Evolutionary conservation across 2,329 filamentous ascomycete genomes (phyloP).

Genomic region (Emmonsiellopsis sp.): DNA sequence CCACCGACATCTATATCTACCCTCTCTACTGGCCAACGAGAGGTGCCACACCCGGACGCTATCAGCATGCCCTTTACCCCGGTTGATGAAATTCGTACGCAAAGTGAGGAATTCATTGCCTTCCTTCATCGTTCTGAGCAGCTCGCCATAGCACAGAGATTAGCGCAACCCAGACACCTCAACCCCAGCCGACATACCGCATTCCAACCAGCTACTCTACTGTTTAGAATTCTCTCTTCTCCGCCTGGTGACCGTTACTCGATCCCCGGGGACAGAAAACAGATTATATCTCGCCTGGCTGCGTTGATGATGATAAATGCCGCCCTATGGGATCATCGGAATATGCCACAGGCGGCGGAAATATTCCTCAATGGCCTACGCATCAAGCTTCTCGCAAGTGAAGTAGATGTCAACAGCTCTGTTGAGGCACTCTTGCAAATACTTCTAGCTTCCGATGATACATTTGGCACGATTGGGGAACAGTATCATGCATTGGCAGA

Average conservation of each 20-base stretch:
- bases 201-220: constrained; percentile 22
- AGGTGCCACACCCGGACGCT: not conserved
- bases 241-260: constrained; percentile 26
- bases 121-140: constrained; percentile 31
- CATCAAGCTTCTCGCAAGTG: constrained; percentile 24
- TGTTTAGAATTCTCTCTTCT: constrained; percentile 25
- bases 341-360: constrained; percentile 19
- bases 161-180: constrained; percentile 11
- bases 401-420: constrained; percentile 29
- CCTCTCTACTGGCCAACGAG: no score
- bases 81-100: constrained; percentile 23
- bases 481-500: not conserved
- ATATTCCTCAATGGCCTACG: constrained; percentile 26
- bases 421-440: constrained; percentile 32
- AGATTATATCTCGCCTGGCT: constrained; percentile 28
- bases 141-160: constrained; percentile 23
- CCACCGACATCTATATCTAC: constrained; percentile 6
- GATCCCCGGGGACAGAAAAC: constrained; percentile 28
- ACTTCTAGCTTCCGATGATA: constrained; percentile 27
- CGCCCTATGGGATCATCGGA: constrained; percentile 33
- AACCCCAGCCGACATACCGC: constrained; percentile 19
- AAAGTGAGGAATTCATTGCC: constrained; percentile 30
- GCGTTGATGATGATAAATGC: constrained; percentile 30
- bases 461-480: constrained; percentile 7
- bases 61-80: not conserved